Base-by-base conservation (phyloP, 202 grass and related monocot genomes). In the Panicum hallii region DNA sequence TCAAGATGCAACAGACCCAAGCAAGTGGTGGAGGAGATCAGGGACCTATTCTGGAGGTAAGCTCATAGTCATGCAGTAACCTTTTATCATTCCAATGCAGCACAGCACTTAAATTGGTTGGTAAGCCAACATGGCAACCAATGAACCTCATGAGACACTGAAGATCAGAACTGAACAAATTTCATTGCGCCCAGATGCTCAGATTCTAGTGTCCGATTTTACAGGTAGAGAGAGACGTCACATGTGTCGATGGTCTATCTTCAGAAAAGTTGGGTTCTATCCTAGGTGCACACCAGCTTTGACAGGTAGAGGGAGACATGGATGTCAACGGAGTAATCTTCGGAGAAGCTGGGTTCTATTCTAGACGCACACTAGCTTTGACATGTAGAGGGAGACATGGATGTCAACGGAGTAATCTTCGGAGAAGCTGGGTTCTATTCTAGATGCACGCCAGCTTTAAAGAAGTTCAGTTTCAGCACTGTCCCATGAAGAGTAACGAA, bases 1-100 rank as follows among this genome's bases (percentile, higher is more conserved):
- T 53, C 70, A 74, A 53, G 70, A 71, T 14, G 32, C 16, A 74
- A 63, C 20, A 72, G 42, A 44, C 20, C 47, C 8, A 70, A 79
- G 55, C 34, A 44, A 79, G 36, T 16, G 12, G 1, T 58, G 70
- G 3, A 63, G 52, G 44, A 62, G 44, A 63, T 4, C 38, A 9
- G 67, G 48, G 8, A 70, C 19, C 3, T 62, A 23, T 40, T 48
- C 9, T 76, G n/a, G 11, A 67, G 38, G 23, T 40, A 15, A 67
- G 20, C 61, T 55, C 38, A 53, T 83, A 44, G 16, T 63, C 67
- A 70, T 65, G 60, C 57, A 22, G 28, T 56, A 26, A 58, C 3
- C 7, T 30, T 52, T 75, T 65, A 19, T 65, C 45, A 14, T 13
- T 75, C 8, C 64, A 67, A 7, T 15, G 26, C 12, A 67, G 30